Conservation (phyloP, 352 stramenopile genomes). For the Blastocystis sp. region DNA sequence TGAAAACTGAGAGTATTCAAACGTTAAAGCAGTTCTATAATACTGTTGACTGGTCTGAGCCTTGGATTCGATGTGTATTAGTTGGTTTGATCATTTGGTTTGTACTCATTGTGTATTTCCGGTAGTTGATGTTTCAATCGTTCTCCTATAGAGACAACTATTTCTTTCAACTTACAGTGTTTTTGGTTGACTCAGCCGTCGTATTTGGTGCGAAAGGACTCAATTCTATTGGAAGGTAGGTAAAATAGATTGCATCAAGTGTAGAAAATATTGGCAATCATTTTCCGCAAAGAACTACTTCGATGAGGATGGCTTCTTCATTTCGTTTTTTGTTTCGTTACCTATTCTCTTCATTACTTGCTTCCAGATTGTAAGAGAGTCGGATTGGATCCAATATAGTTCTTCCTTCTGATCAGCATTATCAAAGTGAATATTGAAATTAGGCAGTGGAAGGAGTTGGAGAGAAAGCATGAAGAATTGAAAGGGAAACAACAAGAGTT, state of each 20-base stretch:
- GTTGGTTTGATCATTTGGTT: not conserved
- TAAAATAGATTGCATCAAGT: not conserved
- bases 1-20: not conserved
- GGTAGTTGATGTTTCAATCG: not conserved
- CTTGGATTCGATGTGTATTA: conserved; percentile 27
- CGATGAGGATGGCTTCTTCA: conserved; percentile 52
- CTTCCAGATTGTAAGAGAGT: not conserved
- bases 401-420: conserved; percentile 17
- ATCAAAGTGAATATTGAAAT: conserved; percentile 27
- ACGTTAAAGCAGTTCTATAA: not conserved
- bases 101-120: not conserved
- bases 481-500: conserved; percentile 30
- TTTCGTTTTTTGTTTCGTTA: conserved; percentile 42
- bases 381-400: not conserved
- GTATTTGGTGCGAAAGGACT: conserved; percentile 34
- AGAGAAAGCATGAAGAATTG: conserved; percentile 30
- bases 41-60: conserved; percentile 29
- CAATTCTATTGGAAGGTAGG: conserved; percentile 20
- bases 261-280: conserved; percentile 32
- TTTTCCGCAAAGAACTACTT: conserved; percentile 50
- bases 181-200: conserved; percentile 17
- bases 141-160: not conserved
- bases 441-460: not conserved
- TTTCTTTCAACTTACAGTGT: conserved; percentile 28
- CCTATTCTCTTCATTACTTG: conserved; percentile 17